These are phyloP conservation scores for Kwoniella sp. DNA, from an alignment of 768 basidiomycete species.

Conservation along the genomic window DNA sequence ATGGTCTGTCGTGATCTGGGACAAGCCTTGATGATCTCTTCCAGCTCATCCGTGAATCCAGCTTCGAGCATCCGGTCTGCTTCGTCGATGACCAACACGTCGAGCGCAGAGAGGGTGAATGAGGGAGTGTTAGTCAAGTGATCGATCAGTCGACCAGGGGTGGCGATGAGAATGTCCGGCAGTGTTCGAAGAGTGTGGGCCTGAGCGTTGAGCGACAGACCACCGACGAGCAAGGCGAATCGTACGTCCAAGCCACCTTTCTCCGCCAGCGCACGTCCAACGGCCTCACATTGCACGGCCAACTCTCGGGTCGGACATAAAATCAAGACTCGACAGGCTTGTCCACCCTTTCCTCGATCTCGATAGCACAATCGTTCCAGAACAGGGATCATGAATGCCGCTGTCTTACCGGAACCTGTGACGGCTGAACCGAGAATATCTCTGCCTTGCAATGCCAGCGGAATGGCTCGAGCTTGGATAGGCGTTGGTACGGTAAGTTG, in stretches of 20 bases:
- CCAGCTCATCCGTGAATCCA: conserved; percentile 91
- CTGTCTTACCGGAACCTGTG: conserved; percentile 97
- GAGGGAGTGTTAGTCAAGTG: conserved; percentile 93
- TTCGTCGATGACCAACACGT: conserved; percentile 93
- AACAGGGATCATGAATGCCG: conserved; percentile 93
- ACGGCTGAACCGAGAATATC: conserved; percentile 95
- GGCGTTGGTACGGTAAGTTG: conserved; percentile 78
- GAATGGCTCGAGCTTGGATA: conserved; percentile 91
- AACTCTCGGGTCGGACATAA: conserved; percentile 94
- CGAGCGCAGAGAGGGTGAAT: conserved; percentile 87
- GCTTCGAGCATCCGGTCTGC: conserved; percentile 89
- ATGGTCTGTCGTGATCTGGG: conserved; percentile 84
- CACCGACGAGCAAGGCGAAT: conserved; percentile 91
- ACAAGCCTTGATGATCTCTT: conserved; percentile 89
- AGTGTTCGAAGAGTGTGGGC: conserved; percentile 79
- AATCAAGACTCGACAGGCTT: conserved; percentile 71
- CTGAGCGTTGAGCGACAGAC: conserved; percentile 88
- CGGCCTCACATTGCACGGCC: conserved; percentile 92
- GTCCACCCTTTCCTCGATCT: conserved; percentile 79
- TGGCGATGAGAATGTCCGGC: conserved; percentile 93
- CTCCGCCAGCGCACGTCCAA: conserved; percentile 75
- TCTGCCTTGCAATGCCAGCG: conserved; percentile 88
- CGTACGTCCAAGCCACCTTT: conserved; percentile 68
- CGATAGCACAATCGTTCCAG: conserved; percentile 88
- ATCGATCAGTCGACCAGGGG: conserved; percentile 96